A percentile compares a stretch with the other conserved stretches of the same genome.
Conservation (phyloP, 352 stramenopile genomes). For the Globisporangium irregulare region DNA sequence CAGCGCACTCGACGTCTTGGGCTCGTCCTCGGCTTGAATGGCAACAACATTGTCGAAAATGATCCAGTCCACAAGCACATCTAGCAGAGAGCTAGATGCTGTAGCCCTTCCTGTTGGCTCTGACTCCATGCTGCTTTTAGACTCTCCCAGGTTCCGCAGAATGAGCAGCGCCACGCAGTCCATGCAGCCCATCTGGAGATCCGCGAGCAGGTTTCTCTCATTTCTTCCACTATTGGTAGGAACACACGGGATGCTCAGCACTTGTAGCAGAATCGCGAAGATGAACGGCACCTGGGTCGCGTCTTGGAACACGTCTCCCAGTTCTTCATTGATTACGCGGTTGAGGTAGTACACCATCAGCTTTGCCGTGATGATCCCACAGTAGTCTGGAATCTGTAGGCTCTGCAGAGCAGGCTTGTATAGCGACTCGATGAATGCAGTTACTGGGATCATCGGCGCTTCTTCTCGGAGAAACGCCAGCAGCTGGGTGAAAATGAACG, state of each 20-base stretch:
- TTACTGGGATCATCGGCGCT: neutral
- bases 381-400: slow-evolving; percentile 23
- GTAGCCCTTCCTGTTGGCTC: neutral
- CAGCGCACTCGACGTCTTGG: slow-evolving; percentile 8
- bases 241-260: slow-evolving; percentile 41
- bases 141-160: slow-evolving; percentile 15
- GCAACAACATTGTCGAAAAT: neutral
- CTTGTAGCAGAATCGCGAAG: slow-evolving; percentile 38
- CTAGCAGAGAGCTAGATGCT: slow-evolving; percentile 20
- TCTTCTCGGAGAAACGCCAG: slow-evolving; percentile 40
- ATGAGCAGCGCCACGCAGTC: slow-evolving; percentile 62
- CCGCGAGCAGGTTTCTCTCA: slow-evolving; percentile 40
- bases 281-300: slow-evolving; percentile 20
- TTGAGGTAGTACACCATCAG: slow-evolving; percentile 81
- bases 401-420: slow-evolving; percentile 17
- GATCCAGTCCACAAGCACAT: slow-evolving; percentile 40
- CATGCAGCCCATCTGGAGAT: slow-evolving; percentile 70
- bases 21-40: neutral
- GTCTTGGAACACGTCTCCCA: slow-evolving; percentile 19
- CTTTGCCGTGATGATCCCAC: slow-evolving; percentile 57
- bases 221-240: neutral
- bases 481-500: slow-evolving; percentile 40
- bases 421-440: slow-evolving; percentile 8
- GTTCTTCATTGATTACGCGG: slow-evolving; percentile 47
- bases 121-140: neutral